phyloP scores from a whole-genome alignment of 495 filamentous ascomycete species.

The Aspergillus ostianus region DNA sequence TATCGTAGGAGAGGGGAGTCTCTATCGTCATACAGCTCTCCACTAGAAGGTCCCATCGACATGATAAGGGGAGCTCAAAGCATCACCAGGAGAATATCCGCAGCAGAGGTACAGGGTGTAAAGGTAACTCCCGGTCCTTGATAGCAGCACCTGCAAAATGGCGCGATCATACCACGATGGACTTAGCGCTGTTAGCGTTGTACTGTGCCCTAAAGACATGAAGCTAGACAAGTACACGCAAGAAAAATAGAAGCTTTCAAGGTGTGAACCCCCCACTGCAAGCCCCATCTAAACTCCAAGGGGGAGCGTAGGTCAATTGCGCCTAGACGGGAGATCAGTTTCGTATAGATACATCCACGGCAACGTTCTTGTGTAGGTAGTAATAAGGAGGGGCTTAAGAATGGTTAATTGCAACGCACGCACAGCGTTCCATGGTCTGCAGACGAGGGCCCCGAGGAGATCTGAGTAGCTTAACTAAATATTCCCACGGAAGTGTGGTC shows the following conservation, averaged over 20 bases:
- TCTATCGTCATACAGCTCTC: neutral
- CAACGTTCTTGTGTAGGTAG: neutral
- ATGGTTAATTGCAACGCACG: neutral
- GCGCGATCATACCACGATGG: too few species aligned
- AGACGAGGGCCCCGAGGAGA: neutral
- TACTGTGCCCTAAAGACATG: too few species aligned
- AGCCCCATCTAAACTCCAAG: neutral
- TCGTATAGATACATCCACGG: neutral
- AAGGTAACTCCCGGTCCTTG: too few species aligned
- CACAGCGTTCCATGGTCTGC: neutral
- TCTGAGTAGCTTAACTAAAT: too few species aligned
- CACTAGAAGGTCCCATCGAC: neutral
- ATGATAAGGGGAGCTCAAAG: neutral
- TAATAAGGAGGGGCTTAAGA: neutral
- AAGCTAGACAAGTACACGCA: too few species aligned
- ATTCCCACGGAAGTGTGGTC: too few species aligned
- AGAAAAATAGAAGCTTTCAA: too few species aligned
- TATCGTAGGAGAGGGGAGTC: neutral
- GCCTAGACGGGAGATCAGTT: neutral
- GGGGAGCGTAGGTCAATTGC: neutral
- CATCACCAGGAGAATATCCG: neutral
- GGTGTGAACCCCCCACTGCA: neutral
- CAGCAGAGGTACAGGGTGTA: neutral
- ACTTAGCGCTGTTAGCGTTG: too few species aligned
- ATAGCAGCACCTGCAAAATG: too few species aligned